Evolutionary conservation across 192 early-diverging fungal genomes (phyloP), one percentile per base, ranked within the genome.

Genomic region (Allomyces arbusculus): DNA sequence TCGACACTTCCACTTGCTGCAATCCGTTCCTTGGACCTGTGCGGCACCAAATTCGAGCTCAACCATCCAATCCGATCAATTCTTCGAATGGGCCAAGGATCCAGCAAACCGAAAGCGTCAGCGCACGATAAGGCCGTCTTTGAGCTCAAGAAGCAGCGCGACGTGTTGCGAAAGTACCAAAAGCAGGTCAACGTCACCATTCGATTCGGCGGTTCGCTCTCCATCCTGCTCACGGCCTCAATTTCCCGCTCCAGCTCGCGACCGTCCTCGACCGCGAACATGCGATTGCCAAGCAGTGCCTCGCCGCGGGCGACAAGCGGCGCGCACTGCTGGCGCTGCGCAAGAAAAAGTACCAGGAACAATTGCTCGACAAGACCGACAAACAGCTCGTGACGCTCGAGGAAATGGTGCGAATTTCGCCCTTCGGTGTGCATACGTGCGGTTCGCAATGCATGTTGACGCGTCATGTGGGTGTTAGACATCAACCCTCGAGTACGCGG

Each of bases 291-390:
- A 90, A 89, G 68, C 70, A 81, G 44, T 82, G 88, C 68, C 73
- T 94, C 12, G 76, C 68, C 7, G 78, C 82, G 64, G 86, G 86
- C 10, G 86, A 97, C 73, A 91, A 90, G 65, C 74, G 76, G 50
- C 79, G 84, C 10, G 95, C 95, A 7, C 72, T 94, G 65, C 68
- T 99, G 40, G 92, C 95, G 1, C 80, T 99, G 16, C 87, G 89
- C 71, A 91, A 93, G 79, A 94, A 94, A 74, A 95, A 95, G 72
- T 96, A 92, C 72, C 93, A 96, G 74, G 88, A 96, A 73, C 81
- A 84, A 66, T 78, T 95, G 68, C 76, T 96, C 23, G 74, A 79
- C 61, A 87, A 90, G 74, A 89, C 91, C 4, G 87, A 89, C 65
- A 71, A 87, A 23, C 93, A 99, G 77, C 80, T 99, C 58, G 75